Percentiles rank a stretch among this genome's conserved stretches.
These are phyloP conservation scores for Daldinia vernicosa DNA, from an alignment of 495 filamentous ascomycete genomes.

Conservation along the genomic window DNA sequence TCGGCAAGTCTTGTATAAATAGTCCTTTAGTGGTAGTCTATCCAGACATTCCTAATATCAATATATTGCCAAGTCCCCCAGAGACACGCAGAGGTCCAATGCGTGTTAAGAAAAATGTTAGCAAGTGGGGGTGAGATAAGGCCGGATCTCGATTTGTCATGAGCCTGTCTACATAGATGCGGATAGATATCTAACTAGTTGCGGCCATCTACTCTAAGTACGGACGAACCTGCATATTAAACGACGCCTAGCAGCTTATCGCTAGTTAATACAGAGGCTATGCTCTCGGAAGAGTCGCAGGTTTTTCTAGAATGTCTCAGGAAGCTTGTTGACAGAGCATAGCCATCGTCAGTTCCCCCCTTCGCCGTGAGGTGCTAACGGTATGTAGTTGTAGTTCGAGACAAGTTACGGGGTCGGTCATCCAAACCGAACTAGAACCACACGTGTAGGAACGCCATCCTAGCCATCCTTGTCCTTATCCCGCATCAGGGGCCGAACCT, in stretches of 20 bases:
- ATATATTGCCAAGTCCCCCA: background rate
- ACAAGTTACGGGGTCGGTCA: slow-evolving; percentile 17
- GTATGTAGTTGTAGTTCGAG: slow-evolving; percentile 20
- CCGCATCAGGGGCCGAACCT: slow-evolving; percentile 38
- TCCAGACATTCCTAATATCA: background rate
- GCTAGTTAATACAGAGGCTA: background rate
- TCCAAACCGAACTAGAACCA: slow-evolving; percentile 10
- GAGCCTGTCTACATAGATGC: background rate
- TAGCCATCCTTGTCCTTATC: slow-evolving; percentile 21
- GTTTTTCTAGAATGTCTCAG: slow-evolving; percentile 31
- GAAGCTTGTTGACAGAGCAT: slow-evolving; percentile 2
- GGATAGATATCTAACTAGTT: slow-evolving; percentile 4
- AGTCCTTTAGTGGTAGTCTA: background rate
- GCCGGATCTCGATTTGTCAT: slow-evolving; percentile 26
- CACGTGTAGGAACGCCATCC: slow-evolving; percentile 28
- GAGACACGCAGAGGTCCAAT: background rate
- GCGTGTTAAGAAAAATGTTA: background rate
- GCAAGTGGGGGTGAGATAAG: background rate
- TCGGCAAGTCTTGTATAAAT: background rate
- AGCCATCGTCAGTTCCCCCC: slow-evolving; percentile 11
- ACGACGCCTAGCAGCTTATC: background rate
- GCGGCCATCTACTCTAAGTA: background rate
- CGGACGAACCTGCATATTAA: background rate
- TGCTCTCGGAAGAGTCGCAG: slow-evolving; percentile 11
- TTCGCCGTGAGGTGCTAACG: background rate